These are phyloP conservation scores for Asterella californica DNA, from an alignment of 225 moss, liverwort and hornwort genomes.

Conservation along the genomic window DNA sequence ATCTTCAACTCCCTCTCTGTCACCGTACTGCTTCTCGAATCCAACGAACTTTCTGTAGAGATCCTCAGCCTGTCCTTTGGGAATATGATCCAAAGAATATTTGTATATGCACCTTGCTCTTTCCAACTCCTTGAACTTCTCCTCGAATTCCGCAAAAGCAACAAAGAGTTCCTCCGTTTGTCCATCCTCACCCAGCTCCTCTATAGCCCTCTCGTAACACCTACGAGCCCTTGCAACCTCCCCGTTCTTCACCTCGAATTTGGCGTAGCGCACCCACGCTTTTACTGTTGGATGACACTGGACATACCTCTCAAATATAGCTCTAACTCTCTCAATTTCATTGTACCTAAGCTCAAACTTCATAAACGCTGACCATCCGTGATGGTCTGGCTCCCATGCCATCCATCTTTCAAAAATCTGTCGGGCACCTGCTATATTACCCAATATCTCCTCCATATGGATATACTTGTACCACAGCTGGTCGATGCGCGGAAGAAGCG, in stretches of 20 bases:
- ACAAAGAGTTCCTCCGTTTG: conserved; percentile 93
- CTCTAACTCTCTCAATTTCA: conserved; percentile 71
- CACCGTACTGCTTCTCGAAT: conserved; percentile 92
- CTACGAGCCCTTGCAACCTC: conserved; percentile 46
- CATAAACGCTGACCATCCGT: conserved; percentile 78
- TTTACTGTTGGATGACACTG: conserved; percentile 88
- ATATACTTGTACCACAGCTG: conserved; percentile 98
- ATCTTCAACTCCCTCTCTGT: conserved; percentile 86
- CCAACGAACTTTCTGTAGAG: conserved; percentile 80
- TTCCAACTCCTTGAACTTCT: conserved; percentile 79
- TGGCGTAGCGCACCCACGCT: conserved; percentile 88
- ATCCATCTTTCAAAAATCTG: conserved; percentile 87
- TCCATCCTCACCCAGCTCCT: conserved; percentile 88
- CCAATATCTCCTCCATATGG: conserved; percentile 83
- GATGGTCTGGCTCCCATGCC: conserved; percentile 80
- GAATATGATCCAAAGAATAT: conserved; percentile 88
- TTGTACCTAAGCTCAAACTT: conserved; percentile 70
- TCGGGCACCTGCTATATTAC: conserved; percentile 62
- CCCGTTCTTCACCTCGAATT: conserved; percentile 79
- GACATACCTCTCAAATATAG: conserved; percentile 81
- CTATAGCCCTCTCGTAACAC: conserved; percentile 77
- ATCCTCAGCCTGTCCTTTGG: conserved; percentile 83
- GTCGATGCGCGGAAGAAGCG: conserved; percentile 79
- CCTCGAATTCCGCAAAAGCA: conserved; percentile 89
- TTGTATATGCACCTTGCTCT: conserved; percentile 83